These are phyloP conservation scores for Trematosphaeria pertusa DNA, from an alignment of 2,329 filamentous ascomycete genomes.

Conservation along the genomic window DNA sequence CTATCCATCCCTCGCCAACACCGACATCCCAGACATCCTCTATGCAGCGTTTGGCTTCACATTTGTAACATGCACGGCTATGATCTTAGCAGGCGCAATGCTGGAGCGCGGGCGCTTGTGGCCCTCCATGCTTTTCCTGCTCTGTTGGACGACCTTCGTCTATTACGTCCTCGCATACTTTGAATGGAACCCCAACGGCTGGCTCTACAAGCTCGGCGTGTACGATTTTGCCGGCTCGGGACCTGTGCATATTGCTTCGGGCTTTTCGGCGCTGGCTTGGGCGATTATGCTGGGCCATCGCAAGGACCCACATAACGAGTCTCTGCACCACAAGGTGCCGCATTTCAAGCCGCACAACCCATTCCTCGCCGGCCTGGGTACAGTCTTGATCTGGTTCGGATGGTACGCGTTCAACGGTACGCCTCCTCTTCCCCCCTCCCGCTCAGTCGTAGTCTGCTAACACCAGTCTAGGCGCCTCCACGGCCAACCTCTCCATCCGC, in stretches of 20 bases:
- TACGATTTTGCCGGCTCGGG: conserved; percentile 79
- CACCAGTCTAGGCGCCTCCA: conserved; percentile 33
- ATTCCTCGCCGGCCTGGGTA: conserved; percentile 75
- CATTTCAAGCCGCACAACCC: conserved; percentile 77
- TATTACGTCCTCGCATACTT: conserved; percentile 69
- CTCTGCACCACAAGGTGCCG: conserved; percentile 53
- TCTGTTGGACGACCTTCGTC: conserved; percentile 46
- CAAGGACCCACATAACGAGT: conserved; percentile 64
- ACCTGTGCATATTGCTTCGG: conserved; percentile 77
- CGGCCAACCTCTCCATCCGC: conserved; percentile 60
- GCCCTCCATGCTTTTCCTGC: conserved; percentile 41
- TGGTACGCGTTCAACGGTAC: conserved; percentile 51
- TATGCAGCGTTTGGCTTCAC: conserved; percentile 46
- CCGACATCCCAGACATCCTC: conserved; percentile 42
- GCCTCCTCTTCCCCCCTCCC: background rate
- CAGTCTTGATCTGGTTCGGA: conserved; percentile 60
- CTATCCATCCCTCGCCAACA: conserved; percentile 39
- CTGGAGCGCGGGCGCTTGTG: conserved; percentile 39
- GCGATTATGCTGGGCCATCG: conserved; percentile 76
- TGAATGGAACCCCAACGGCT: conserved; percentile 78
- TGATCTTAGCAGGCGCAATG: conserved; percentile 45
- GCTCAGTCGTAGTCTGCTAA: background rate
- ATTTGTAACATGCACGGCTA: conserved; percentile 41
- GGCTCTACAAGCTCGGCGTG: conserved; percentile 71
- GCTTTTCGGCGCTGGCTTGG: conserved; percentile 75